phyloP scores from a whole-genome alignment of 1,284 basidiomycete species.

The Cryptococcus sp. region DNA sequence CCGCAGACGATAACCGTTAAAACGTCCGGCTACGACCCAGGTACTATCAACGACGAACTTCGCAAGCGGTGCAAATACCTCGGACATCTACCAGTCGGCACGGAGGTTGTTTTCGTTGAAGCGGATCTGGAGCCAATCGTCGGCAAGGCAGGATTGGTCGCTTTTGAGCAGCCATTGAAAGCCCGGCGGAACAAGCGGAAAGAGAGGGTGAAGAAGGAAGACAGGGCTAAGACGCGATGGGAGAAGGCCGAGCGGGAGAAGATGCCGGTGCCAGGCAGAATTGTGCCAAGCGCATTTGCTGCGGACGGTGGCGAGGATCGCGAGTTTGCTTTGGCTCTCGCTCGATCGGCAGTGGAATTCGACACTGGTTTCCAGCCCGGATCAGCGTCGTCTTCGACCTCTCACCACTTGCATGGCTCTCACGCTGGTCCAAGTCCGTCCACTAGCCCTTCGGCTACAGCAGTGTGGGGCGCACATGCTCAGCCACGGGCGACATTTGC shows the following conservation, averaged over 20 bases:
- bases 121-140: conserved; percentile 78
- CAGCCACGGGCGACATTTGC: conserved; percentile 31
- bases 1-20: conserved; percentile 77
- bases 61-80: conserved; percentile 95
- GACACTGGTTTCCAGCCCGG: conserved; percentile 15
- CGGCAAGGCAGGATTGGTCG: conserved; percentile 67
- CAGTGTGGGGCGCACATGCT: conserved; percentile 21
- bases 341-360: conserved; percentile 33
- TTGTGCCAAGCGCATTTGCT: conserved; percentile 18
- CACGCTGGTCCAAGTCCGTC: conserved; percentile 20
- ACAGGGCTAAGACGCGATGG: conserved; percentile 72
- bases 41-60: conserved; percentile 78
- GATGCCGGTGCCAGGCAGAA: conserved; percentile 47
- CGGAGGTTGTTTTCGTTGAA: conserved; percentile 93
- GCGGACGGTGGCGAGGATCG: conserved; percentile 30
- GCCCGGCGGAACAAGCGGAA: conserved; percentile 71
- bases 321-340: conserved; percentile 42
- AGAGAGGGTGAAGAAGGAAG: conserved; percentile 78
- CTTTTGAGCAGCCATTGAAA: conserved; percentile 76
- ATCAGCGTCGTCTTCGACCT: conserved; percentile 19
- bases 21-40: conserved; percentile 71
- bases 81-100: conserved; percentile 83
- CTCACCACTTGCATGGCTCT: conserved; percentile 3
- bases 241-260: conserved; percentile 69
- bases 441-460: conserved; percentile 25